These are phyloP conservation scores for Leishmania turanica DNA, from an alignment of 208 protist species.

Conservation along the genomic window DNA sequence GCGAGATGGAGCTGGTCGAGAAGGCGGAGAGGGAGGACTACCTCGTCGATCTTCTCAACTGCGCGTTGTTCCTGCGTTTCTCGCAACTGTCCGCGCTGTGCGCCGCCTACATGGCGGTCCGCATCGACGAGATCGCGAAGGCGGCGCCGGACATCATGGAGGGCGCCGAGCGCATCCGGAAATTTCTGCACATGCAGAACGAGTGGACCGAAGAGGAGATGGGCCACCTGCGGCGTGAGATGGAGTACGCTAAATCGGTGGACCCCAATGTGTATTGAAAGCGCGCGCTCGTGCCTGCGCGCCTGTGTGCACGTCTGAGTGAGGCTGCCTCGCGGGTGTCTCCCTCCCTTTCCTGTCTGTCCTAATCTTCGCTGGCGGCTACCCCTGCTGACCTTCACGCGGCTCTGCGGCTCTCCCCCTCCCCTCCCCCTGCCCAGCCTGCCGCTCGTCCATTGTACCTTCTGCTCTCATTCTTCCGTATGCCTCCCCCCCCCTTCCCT, in stretches of 20 bases:
- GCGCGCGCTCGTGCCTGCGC: background rate
- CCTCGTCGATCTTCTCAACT: constrained; percentile 52
- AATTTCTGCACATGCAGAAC: constrained; percentile 70
- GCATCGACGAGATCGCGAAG: constrained; percentile 63
- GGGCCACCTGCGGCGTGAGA: constrained; percentile 60
- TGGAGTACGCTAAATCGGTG: constrained; percentile 71
- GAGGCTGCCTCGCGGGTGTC: background rate
- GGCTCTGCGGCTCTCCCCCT: background rate
- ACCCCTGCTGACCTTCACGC: background rate
- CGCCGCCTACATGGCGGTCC: constrained; percentile 55
- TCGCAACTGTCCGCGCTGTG: constrained; percentile 47
- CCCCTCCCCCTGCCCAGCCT: background rate
- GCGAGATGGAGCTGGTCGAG: constrained; percentile 52
- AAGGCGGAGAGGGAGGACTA: constrained; percentile 40
- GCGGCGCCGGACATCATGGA: constrained; percentile 70
- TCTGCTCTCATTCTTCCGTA: background rate
- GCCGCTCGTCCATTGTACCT: background rate
- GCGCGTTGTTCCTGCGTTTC: constrained; percentile 52
- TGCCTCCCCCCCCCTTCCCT: background rate
- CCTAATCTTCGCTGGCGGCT: background rate
- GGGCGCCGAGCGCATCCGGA: constrained; percentile 55
- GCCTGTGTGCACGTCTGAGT: background rate
- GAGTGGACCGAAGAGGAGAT: constrained; percentile 80
- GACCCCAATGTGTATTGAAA: constrained; percentile 57
- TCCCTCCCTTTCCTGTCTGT: background rate